These are phyloP conservation scores for Leonotis leonurus DNA, from an alignment of 257 asterid species.

Conservation along the genomic window DNA sequence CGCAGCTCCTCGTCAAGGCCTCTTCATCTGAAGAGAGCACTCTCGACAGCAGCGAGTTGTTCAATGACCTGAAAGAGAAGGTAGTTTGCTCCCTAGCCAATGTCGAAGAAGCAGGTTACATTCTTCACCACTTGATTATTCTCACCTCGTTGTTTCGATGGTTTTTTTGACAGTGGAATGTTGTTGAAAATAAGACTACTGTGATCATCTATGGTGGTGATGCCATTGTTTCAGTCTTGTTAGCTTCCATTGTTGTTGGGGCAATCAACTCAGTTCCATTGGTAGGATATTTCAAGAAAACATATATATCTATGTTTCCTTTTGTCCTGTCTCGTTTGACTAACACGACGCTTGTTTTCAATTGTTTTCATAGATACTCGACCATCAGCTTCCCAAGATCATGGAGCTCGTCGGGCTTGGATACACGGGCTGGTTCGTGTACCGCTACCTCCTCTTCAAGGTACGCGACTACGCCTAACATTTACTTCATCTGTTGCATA, in stretches of 20 bases:
- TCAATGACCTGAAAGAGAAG: constrained; percentile 78
- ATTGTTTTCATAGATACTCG: too few species aligned
- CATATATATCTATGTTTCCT: not conserved
- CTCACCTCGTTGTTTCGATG: not conserved
- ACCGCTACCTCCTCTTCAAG: constrained; percentile 98
- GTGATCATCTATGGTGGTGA: constrained; percentile 82
- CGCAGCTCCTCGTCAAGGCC: constrained; percentile 54
- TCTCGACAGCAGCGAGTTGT: constrained; percentile 53
- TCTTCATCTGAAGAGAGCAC: constrained; percentile 72
- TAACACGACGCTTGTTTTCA: not conserved
- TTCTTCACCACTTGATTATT: too few species aligned
- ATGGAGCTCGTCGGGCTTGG: constrained; percentile 97
- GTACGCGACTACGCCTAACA: too few species aligned
- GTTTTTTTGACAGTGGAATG: constrained; percentile 62
- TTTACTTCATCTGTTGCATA: too few species aligned
- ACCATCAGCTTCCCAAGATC: constrained; percentile 97
- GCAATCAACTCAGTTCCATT: constrained; percentile 87
- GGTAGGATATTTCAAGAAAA: constrained; percentile 41
- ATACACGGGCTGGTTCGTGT: constrained; percentile 97
- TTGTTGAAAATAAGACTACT: constrained; percentile 81
- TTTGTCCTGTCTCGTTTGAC: not conserved
- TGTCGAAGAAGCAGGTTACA: too few species aligned
- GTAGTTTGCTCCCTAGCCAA: too few species aligned
- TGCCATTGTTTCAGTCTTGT: constrained; percentile 72
- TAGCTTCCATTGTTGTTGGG: constrained; percentile 67